Evolutionary conservation across 306 rosid species (phyloP).

Genomic region (Ormosia semicastrata): DNA sequence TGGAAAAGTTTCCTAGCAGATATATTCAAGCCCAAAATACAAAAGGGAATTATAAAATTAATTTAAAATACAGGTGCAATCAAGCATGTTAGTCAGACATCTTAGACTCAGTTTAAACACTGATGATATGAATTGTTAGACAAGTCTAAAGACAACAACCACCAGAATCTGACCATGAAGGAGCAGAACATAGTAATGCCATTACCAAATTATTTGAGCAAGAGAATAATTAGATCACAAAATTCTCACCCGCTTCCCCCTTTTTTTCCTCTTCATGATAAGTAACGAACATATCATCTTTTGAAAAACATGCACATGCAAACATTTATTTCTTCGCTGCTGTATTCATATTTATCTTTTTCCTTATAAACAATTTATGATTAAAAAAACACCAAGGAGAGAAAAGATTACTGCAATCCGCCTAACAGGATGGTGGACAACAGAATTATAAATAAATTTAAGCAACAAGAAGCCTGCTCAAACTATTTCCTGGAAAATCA

Average conservation of each 20-base stretch:
- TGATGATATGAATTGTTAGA: neutral
- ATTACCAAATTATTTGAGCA: neutral
- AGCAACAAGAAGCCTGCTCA: neutral
- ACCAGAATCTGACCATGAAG: slow-evolving; percentile 11
- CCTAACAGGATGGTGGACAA: neutral
- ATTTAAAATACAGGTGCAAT: neutral
- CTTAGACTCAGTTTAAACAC: neutral
- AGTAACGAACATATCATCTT: neutral
- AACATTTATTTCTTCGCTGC: neutral
- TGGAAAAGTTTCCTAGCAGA: slow-evolving; percentile 9
- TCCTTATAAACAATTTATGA: neutral
- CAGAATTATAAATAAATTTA: neutral
- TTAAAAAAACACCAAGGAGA: neutral
- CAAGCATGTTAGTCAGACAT: neutral
- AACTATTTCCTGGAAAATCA: slow-evolving; percentile 9
- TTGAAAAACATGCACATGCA: slow-evolving; percentile 1
- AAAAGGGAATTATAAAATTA: neutral
- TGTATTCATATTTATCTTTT: neutral
- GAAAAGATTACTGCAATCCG: neutral
- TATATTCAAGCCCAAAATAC: neutral
- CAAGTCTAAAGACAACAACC: neutral
- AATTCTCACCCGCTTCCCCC: neutral
- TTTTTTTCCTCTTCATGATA: neutral
- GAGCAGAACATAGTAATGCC: neutral
- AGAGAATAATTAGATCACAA: neutral